Conservation (phyloP, 768 basidiomycete genomes). For the Lentinus tigrinus region DNA sequence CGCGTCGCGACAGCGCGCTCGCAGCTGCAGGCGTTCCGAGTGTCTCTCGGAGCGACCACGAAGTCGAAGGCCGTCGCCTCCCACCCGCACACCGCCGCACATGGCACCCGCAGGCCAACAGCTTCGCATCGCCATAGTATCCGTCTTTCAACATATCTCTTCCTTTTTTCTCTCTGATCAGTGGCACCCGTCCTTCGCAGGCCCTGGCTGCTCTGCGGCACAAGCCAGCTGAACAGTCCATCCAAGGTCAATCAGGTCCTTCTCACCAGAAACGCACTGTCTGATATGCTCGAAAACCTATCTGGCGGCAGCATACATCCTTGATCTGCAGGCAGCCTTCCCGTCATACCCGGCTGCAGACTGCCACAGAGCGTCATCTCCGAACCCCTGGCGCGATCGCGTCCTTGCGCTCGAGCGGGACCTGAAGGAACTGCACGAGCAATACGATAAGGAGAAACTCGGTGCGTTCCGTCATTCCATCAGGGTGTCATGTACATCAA, state of each 20-base stretch:
- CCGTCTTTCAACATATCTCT: not conserved
- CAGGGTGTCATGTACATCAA: not conserved
- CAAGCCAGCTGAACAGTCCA: slow-evolving; percentile 43
- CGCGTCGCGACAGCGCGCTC: not conserved
- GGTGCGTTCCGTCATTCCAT: slow-evolving; percentile 30
- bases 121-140: slow-evolving; percentile 19
- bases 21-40: not conserved
- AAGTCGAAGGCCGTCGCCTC: not conserved
- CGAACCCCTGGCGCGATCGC: slow-evolving; percentile 38
- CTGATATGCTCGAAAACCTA: not conserved
- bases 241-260: slow-evolving; percentile 34
- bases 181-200: slow-evolving; percentile 26
- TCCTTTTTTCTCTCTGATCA: not conserved
- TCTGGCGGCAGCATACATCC: slow-evolving; percentile 39
- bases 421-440: slow-evolving; percentile 35
- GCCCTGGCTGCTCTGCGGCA: slow-evolving; percentile 45
- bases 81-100: not conserved
- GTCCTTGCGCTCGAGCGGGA: slow-evolving; percentile 44
- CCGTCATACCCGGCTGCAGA: slow-evolving; percentile 21
- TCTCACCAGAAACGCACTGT: not conserved
- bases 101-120: not conserved
- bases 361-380: slow-evolving; percentile 17
- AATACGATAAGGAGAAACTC: slow-evolving; percentile 42
- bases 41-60: too few species aligned
- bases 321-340: slow-evolving; percentile 40